A percentile compares a stretch with the other conserved stretches of the same genome.
Conservation (phyloP, 306 rosid species). For the Nissolia schottii region DNA sequence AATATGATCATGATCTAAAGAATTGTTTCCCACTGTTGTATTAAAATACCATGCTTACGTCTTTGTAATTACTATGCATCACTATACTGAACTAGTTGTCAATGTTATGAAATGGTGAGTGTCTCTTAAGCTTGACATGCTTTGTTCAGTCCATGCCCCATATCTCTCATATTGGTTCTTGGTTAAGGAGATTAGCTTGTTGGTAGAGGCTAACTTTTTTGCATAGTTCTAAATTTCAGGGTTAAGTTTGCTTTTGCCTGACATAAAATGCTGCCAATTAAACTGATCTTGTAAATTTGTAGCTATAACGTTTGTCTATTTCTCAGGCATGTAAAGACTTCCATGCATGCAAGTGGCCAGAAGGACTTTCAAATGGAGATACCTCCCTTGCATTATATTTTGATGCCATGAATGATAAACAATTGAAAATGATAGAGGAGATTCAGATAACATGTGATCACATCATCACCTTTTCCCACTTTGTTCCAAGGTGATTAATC, state of each 20-base stretch:
- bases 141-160: neutral
- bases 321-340: constrained; percentile 81
- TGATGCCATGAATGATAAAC: constrained; percentile 70
- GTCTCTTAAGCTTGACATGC: neutral
- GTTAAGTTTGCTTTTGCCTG: neutral
- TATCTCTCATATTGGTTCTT: too few relatives aligned
- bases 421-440: constrained; percentile 40
- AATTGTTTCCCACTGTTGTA: neutral
- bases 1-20: neutral
- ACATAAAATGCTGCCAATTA: neutral
- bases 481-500: constrained; percentile 73
- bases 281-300: neutral
- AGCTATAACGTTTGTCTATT: neutral
- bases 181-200: too few relatives aligned
- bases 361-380: constrained; percentile 59
- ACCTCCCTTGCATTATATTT: constrained; percentile 62
- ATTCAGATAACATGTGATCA: constrained; percentile 63
- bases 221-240: neutral
- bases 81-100: neutral
- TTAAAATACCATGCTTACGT: neutral
- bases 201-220: neutral
- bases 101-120: neutral
- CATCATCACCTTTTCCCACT: constrained; percentile 75
- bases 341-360: constrained; percentile 82
- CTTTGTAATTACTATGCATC: constrained; percentile 9